Evolutionary conservation across 148 eudicot genomes (phyloP), one percentile per base, ranked within the genome.

Genomic region (Nepenthes gracilis): DNA sequence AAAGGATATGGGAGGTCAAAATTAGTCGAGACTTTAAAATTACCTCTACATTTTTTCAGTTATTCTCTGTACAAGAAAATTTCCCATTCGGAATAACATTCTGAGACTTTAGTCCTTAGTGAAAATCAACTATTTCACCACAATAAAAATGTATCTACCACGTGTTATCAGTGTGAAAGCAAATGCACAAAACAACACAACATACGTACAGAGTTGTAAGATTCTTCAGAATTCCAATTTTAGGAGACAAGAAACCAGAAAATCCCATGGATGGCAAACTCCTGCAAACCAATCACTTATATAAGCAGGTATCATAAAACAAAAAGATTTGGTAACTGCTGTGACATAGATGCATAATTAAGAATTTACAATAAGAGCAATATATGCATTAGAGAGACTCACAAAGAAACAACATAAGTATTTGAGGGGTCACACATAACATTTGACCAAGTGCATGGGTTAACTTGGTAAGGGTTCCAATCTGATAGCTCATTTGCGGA

Each of bases 371-470:
- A 9, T 47, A 15, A 59, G 50, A 12, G 47, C 35, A 57, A 62
- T 35, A 45, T 11, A 54, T 10, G 35, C 14, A 62, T 15, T 35
- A 61, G 9, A 58, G 37, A 57, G 60, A 74, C 95, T 74, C 78
- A 93, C 99, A 93, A 71, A 67, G 84, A 69, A 53, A 67, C 58
- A 69, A 93, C 99, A 64, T 69, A 59, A 60, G 54, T 53, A 62
- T 64, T 62, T 23, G 36, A 0, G 23, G 23, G 23, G 61, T 88
- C 85, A 68, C 99, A 94, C 56, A 37, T 78, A 73, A 94, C 77
- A 75, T 85, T 83, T 61, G 95, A 74, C 99, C 99, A 94, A 66
- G 90, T 84, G 78, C 99, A 94, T 1, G 99, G 99, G 64, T 69
- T 80, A 47, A 94, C 93, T 77, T 70, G 85, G 71, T 84, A 68